These are phyloP conservation scores for Vitis hybrid DNA, from an alignment of 177 flowering plant genomes.

Conservation along the genomic window DNA sequence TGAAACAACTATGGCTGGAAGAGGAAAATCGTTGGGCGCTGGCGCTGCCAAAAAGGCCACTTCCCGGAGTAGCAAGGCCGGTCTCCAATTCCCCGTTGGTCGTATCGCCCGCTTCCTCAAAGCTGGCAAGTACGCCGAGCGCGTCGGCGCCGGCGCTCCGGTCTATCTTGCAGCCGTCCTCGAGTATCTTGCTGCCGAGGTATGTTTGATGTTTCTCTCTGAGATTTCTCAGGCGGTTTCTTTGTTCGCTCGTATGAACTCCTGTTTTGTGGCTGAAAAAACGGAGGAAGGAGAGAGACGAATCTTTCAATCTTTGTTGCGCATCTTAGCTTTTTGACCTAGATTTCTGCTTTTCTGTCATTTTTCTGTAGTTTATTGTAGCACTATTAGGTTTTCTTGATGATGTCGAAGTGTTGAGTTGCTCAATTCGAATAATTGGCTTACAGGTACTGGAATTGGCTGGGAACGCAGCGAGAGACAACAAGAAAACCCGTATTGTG, in stretches of 20 bases:
- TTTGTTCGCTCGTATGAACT: no score
- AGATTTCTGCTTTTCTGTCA: not conserved
- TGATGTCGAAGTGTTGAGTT: not conserved
- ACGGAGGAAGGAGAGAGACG: no score
- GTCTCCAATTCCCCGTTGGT: slow-evolving; percentile 56
- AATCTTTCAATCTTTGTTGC: no score
- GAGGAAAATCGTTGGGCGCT: slow-evolving; percentile 39
- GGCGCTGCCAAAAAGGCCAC: slow-evolving; percentile 37
- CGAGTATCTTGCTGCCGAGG: slow-evolving; percentile 57
- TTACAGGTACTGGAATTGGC: slow-evolving; percentile 49
- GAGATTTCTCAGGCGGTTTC: no score
- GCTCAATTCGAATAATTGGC: not conserved
- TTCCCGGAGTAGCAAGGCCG: slow-evolving; percentile 50
- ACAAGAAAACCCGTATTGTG: slow-evolving; percentile 44
- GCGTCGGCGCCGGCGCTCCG: slow-evolving; percentile 61
- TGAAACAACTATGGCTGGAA: slow-evolving; percentile 33
- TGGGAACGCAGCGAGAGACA: slow-evolving; percentile 55
- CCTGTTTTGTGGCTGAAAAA: no score
- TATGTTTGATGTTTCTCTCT: not conserved
- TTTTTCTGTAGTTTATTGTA: not conserved
- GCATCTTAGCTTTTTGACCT: not conserved
- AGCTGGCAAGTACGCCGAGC: slow-evolving; percentile 51
- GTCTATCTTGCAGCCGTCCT: slow-evolving; percentile 54
- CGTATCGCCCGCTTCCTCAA: slow-evolving; percentile 51
- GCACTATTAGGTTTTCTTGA: no score